Evolutionary conservation across 2,329 filamentous ascomycete genomes (phyloP).

Genomic region (Colletotrichum sp.): DNA sequence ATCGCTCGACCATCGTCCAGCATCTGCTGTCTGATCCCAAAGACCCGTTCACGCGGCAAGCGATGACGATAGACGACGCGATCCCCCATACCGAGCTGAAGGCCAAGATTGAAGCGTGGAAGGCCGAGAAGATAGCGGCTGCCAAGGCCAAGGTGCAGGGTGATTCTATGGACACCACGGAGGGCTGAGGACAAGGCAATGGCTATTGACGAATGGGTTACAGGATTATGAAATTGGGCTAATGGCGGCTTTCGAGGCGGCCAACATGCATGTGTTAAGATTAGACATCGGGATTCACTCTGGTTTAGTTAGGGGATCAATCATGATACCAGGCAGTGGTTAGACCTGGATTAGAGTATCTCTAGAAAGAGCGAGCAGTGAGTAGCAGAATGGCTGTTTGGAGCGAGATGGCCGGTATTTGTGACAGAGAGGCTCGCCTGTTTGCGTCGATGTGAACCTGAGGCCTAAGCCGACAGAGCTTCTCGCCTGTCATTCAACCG

Average conservation of each 20-base stretch:
- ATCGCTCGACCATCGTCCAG: slow-evolving; percentile 66
- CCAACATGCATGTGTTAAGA: background rate
- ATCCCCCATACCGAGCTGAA: slow-evolving; percentile 57
- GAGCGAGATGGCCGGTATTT: background rate
- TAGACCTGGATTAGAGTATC: background rate
- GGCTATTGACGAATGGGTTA: background rate
- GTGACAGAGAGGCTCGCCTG: background rate
- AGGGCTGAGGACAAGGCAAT: slow-evolving; percentile 26
- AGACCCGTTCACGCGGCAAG: slow-evolving; percentile 65
- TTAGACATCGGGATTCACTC: background rate
- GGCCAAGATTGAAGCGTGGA: slow-evolving; percentile 57
- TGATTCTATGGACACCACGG: slow-evolving; percentile 51
- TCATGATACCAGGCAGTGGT: background rate
- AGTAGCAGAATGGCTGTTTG: background rate
- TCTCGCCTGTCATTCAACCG: background rate
- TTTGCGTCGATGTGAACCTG: background rate
- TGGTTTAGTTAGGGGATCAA: background rate
- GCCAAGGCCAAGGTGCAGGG: slow-evolving; percentile 39
- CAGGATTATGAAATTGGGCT: background rate
- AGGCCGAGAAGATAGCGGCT: slow-evolving; percentile 53
- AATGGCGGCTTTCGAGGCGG: background rate
- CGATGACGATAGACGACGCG: slow-evolving; percentile 65
- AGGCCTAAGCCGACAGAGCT: background rate
- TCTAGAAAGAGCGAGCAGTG: background rate
- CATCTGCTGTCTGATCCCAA: slow-evolving; percentile 66